phyloP scores from a whole-genome alignment of 148 eudicot species.

The Chenopodium quinoa region DNA sequence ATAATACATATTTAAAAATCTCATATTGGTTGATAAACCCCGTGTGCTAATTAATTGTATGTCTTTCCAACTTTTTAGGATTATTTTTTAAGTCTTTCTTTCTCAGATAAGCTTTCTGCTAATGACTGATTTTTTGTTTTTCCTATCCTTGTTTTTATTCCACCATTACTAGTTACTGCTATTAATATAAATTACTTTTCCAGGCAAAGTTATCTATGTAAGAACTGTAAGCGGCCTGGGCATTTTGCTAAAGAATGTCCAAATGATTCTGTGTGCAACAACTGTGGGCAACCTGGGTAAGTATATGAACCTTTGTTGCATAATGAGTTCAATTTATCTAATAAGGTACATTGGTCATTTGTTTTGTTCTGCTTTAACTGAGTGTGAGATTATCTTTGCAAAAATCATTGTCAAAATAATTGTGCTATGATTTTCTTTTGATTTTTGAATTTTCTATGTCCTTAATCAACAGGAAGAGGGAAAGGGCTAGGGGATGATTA shows the following conservation, averaged over 20 bases:
- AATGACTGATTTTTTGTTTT: background rate
- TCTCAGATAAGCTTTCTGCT: background rate
- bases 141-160: background rate
- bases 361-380: background rate
- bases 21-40: no score
- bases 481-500: background rate
- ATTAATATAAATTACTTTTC: conserved; percentile 12
- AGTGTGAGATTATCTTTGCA: background rate
- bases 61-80: background rate
- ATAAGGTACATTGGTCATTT: background rate
- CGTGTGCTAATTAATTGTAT: no score
- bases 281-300: conserved; percentile 70
- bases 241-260: conserved; percentile 69
- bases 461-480: background rate
- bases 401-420: background rate
- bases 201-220: conserved; percentile 57
- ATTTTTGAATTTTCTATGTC: background rate
- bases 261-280: conserved; percentile 69
- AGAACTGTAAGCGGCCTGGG: conserved; percentile 74
- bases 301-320: conserved; percentile 7
- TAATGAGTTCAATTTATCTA: background rate
- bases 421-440: background rate
- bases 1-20: no score
- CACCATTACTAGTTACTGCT: background rate
- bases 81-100: background rate